Evolutionary conservation across 257 asterid genomes (phyloP).

Genomic region (Salvia miltiorrhiza): DNA sequence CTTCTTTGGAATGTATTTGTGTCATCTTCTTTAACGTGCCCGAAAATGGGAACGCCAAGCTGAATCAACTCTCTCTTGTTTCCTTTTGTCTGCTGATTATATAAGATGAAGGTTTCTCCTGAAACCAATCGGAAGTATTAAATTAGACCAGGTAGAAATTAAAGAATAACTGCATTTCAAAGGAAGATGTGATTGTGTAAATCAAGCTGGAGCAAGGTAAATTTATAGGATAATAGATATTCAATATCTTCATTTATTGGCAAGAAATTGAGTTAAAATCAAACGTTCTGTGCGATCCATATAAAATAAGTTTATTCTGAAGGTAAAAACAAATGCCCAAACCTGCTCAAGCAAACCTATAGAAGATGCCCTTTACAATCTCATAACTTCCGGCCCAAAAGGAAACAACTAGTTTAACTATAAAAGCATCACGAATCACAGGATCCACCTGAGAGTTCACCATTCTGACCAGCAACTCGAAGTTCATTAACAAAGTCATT

Average conservation of each 20-base stretch:
- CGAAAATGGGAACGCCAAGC: constrained; percentile 89
- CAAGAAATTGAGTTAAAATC: constrained; percentile 7
- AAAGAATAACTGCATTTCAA: background rate
- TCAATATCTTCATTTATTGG: constrained; percentile 10
- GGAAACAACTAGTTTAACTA: constrained; percentile 70
- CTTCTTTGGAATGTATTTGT: constrained; percentile 48
- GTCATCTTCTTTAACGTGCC: constrained; percentile 59
- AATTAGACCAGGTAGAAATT: constrained; percentile 19
- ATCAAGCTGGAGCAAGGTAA: background rate
- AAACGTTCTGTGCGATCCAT: constrained; percentile 24
- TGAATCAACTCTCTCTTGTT: constrained; percentile 96
- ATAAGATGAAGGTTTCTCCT: constrained; percentile 91
- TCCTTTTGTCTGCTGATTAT: constrained; percentile 85
- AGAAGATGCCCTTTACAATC: constrained; percentile 70
- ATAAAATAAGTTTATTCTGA: constrained; percentile 26
- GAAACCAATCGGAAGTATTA: constrained; percentile 21
- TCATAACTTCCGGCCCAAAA: constrained; percentile 78
- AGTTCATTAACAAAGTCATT: constrained; percentile 78
- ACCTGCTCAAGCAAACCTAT: constrained; percentile 73
- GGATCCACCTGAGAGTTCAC: constrained; percentile 99
- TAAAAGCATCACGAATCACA: constrained; percentile 86
- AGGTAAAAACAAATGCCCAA: constrained; percentile 53
- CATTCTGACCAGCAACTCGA: constrained; percentile 91
- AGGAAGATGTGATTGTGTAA: constrained; percentile 4
- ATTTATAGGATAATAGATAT: constrained; percentile 3